These are phyloP conservation scores for Aspergillus sp. DNA, from an alignment of 2,329 filamentous ascomycete species.

Conservation along the genomic window DNA sequence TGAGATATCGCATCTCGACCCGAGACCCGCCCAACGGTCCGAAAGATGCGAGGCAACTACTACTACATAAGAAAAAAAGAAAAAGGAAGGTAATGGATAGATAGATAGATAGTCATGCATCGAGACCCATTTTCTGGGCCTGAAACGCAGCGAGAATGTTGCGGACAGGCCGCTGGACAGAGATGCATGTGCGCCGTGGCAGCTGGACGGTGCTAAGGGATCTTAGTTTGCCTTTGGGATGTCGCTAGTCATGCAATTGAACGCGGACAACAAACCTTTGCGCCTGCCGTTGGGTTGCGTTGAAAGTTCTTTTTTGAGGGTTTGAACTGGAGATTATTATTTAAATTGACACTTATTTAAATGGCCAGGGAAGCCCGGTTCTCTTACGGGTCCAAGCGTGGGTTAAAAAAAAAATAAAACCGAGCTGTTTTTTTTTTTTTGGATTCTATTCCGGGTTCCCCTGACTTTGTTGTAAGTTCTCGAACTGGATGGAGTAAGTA, in stretches of 20 bases:
- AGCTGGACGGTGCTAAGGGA: background rate
- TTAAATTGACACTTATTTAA: background rate
- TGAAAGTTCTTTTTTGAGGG: background rate
- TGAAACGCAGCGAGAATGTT: background rate
- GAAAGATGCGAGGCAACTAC: background rate
- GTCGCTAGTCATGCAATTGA: background rate
- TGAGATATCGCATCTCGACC: too few species aligned
- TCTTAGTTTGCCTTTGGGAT: background rate
- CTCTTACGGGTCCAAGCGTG: slow-evolving; percentile 7
- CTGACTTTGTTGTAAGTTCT: too few species aligned
- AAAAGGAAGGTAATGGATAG: too few species aligned
- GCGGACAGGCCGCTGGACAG: background rate
- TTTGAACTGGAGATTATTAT: background rate
- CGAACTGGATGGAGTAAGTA: too few species aligned
- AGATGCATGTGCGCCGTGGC: background rate
- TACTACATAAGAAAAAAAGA: too few species aligned
- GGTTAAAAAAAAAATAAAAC: background rate
- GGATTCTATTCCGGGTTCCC: too few species aligned
- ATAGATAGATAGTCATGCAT: too few species aligned
- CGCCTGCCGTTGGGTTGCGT: background rate
- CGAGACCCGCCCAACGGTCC: too few species aligned
- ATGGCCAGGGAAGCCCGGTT: background rate
- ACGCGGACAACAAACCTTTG: background rate
- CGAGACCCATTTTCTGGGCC: background rate
- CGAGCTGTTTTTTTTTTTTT: too few species aligned